Evolutionary conservation across 2,329 filamentous ascomycete genomes (phyloP).

Genomic region (Beauveria sp.): DNA sequence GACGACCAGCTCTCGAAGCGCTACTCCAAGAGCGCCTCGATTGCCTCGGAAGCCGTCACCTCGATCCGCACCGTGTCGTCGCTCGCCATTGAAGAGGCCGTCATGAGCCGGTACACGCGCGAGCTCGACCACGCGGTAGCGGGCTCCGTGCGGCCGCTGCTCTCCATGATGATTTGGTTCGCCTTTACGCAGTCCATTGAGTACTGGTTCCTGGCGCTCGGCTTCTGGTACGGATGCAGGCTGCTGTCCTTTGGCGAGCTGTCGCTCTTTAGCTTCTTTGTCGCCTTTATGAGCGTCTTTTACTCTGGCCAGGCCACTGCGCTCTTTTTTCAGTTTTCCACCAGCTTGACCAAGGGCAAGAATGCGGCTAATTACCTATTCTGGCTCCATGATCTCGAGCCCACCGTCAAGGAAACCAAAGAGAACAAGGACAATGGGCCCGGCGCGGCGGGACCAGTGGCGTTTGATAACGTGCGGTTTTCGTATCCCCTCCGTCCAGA

Average conservation of each 20-base stretch:
- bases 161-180: slow-evolving; percentile 28
- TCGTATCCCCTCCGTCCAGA: slow-evolving; percentile 47
- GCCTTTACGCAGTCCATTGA: slow-evolving; percentile 29
- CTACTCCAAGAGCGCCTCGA: slow-evolving; percentile 32
- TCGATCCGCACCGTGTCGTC: slow-evolving; percentile 37
- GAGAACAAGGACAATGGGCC: slow-evolving; percentile 31
- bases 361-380: slow-evolving; percentile 43
- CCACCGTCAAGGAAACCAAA: slow-evolving; percentile 32
- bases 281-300: slow-evolving; percentile 44
- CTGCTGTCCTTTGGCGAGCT: slow-evolving; percentile 35
- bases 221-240: slow-evolving; percentile 34
- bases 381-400: slow-evolving; percentile 36
- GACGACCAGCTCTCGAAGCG: slow-evolving; percentile 27
- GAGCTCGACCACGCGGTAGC: slow-evolving; percentile 20
- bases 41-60: slow-evolving; percentile 38
- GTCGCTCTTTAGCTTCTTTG: slow-evolving; percentile 44
- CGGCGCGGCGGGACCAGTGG: slow-evolving; percentile 29
- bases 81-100: slow-evolving; percentile 27
- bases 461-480: slow-evolving; percentile 51
- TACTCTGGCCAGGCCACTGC: slow-evolving; percentile 35
- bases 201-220: slow-evolving; percentile 32
- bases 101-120: slow-evolving; percentile 25
- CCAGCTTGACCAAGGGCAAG: slow-evolving; percentile 43
- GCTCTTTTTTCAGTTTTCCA: slow-evolving; percentile 39
- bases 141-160: slow-evolving; percentile 23